Evolutionary conservation across 306 rosid genomes (phyloP).

Genomic region (Ceratonia siliqua): DNA sequence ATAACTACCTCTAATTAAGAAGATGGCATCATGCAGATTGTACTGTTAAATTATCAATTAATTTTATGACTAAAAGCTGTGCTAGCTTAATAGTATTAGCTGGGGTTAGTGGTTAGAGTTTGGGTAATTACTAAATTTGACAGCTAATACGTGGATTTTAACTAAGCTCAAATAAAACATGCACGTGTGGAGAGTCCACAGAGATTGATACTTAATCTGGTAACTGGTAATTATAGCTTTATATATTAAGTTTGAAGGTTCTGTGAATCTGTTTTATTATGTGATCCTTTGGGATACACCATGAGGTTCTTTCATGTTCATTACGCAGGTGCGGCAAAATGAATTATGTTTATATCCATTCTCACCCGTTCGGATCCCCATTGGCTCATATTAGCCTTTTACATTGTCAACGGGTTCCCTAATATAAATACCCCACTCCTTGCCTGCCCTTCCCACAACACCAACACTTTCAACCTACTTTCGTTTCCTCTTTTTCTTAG

Average conservation of each 20-base stretch:
- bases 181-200: neutral
- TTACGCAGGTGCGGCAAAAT: constrained; percentile 56
- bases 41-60: no score
- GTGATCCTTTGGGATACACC: constrained; percentile 70
- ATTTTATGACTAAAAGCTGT: no score
- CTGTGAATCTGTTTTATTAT: neutral
- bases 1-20: no score
- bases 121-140: no score
- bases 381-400: constrained; percentile 33
- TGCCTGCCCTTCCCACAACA: constrained; percentile 5
- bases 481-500: neutral
- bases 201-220: no score
- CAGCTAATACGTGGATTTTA: neutral
- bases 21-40: no score
- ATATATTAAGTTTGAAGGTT: no score
- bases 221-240: no score
- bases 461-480: neutral
- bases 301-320: constrained; percentile 46
- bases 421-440: constrained; percentile 48
- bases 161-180: neutral
- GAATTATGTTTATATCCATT: constrained; percentile 28
- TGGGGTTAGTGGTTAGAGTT: no score
- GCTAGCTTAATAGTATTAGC: no score
- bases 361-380: constrained; percentile 25
- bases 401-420: constrained; percentile 47